Evolutionary conservation across 2,329 filamentous ascomycete genomes (phyloP), one percentile per base, ranked within the genome.

Genomic region (Cyphellophora europaea): DNA sequence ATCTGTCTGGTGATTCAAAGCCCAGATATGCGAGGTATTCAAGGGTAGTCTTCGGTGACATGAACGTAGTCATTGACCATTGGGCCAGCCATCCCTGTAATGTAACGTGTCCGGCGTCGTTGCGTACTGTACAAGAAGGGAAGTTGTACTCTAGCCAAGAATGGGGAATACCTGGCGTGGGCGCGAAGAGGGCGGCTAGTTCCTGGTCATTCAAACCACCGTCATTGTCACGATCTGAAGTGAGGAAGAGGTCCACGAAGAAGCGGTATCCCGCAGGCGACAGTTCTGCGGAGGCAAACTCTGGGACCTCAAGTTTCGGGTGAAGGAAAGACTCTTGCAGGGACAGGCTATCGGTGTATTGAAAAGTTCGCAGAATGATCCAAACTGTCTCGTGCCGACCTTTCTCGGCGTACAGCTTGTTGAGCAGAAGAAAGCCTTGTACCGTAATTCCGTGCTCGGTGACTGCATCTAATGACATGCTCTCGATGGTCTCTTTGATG

Each of bases 31-130:
- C 91, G 2, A 98, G 76, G 56, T 98, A 98, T 49, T 93, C 88
- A 3, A 98, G 71, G 1, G 91, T 96, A 1, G 86, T 95, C 55
- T 91, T 93, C 10, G 91, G 89, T 37, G 93, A 88, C 41, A 93
- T 77, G 51, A 96, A 98, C 0, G 91, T 98, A 1, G 91, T 98
- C 91, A 98, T 98, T 56, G 88, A 95, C 91, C 91, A 98, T 52
- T 98, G 91, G 3, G 91, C 91, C 23, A 98, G 74, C 91, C 91
- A 98, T 2, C 91, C 91, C 58, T 98, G 91, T 3, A 98, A 68
- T 1, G 91, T 98, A 42, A 98, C 88, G 55, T 96, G 77, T 0
- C 91, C 91, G 6, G 85, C 86, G 59, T 98, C 91, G 53, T 95
- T 96, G 27, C 86, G 80, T 12, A 96, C 89, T 0, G 91, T 95